phyloP scores from a whole-genome alignment of 202 grass and related monocot species.

The Cymbopogon flexuosus region DNA sequence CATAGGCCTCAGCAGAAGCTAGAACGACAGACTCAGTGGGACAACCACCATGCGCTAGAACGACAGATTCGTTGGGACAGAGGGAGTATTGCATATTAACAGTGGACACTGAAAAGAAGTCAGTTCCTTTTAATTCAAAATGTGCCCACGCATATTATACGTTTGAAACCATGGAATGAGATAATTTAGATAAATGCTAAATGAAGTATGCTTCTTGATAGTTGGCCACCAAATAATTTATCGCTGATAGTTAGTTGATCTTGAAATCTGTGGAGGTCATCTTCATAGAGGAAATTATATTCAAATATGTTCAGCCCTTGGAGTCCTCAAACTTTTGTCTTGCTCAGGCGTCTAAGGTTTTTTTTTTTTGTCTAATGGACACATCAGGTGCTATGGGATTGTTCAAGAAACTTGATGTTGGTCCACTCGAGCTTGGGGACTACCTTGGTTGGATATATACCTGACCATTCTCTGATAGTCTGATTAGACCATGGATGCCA shows the following conservation, averaged over 20 bases:
- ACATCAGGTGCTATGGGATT: constrained; percentile 78
- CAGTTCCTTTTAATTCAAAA: constrained; percentile 3
- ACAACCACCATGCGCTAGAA: too few relatives aligned
- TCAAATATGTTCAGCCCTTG: constrained; percentile 6
- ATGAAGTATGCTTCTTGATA: constrained; percentile 20
- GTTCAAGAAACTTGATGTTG: constrained; percentile 74
- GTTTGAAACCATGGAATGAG: background rate
- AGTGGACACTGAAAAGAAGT: background rate
- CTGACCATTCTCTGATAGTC: background rate
- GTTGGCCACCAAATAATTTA: background rate
- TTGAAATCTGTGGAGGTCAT: constrained; percentile 25
- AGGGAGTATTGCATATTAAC: too few relatives aligned
- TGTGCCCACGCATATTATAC: background rate
- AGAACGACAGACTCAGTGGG: too few relatives aligned
- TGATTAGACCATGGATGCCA: constrained; percentile 7
- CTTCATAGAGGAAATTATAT: constrained; percentile 9
- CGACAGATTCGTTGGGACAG: too few relatives aligned
- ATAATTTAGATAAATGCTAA: constrained; percentile 15
- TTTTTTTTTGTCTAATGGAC: constrained; percentile 3
- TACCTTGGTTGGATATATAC: constrained; percentile 65
- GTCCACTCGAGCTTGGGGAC: constrained; percentile 61
- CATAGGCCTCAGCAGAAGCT: too few relatives aligned
- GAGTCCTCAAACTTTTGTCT: constrained; percentile 6
- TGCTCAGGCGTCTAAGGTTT: constrained; percentile 10
- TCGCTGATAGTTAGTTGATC: background rate